phyloP scores from a whole-genome alignment of 2,329 filamentous ascomycete genomes.

The Fusarium floridanum region DNA sequence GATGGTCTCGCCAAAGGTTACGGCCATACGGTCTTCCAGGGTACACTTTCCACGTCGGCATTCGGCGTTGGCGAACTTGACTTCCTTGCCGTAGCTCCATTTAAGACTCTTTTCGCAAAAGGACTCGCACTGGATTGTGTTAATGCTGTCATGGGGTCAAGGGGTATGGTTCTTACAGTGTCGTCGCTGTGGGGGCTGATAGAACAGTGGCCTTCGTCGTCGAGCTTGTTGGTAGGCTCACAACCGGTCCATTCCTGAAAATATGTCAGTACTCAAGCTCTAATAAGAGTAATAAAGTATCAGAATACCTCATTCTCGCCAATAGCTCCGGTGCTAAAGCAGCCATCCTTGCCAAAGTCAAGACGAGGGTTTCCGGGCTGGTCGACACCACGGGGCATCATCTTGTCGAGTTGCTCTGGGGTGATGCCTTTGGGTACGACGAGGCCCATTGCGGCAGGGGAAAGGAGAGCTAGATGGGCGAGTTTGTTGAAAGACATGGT shows the following conservation, averaged over 20 bases:
- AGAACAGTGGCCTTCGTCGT: not conserved
- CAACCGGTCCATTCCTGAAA: not conserved
- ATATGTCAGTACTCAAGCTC: not conserved
- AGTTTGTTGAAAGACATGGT: not conserved
- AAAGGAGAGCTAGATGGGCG: not conserved
- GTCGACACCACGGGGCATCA: not conserved
- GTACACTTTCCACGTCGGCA: not conserved
- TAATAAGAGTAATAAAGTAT: rapidly evolving
- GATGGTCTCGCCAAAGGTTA: conserved; percentile 2
- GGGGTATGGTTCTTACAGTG: not conserved
- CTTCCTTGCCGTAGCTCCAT: not conserved
- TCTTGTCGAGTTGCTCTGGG: not conserved
- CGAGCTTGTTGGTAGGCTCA: not conserved
- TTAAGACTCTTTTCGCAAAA: not conserved
- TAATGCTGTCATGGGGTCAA: not conserved
- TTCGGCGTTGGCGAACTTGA: conserved; percentile 4
- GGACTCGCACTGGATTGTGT: not conserved
- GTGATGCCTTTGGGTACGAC: not conserved
- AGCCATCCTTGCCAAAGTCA: not conserved
- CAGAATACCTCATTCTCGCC: not conserved
- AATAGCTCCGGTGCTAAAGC: not conserved
- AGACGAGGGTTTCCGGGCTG: not conserved
- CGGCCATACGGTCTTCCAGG: not conserved
- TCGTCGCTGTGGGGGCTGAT: not conserved
- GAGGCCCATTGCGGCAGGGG: not conserved